These are phyloP conservation scores for Plantago coronopus DNA, from an alignment of 305 asterid species.

Conservation along the genomic window DNA sequence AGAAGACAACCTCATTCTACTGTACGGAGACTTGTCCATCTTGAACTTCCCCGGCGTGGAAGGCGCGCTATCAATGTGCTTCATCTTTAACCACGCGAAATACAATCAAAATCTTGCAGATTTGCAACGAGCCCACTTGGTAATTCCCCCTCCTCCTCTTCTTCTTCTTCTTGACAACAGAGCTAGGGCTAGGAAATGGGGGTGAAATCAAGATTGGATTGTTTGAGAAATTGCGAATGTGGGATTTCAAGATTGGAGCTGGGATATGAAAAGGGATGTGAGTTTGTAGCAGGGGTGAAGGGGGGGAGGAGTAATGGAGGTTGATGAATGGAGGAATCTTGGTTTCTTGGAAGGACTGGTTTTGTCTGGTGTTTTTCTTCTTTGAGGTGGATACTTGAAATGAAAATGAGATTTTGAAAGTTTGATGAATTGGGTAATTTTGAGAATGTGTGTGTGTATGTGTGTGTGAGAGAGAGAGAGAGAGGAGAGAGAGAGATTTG, in stretches of 20 bases:
- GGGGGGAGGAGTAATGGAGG: slow-evolving; percentile 24
- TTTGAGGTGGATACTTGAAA: slow-evolving; percentile 6
- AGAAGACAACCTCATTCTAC: slow-evolving; percentile 39
- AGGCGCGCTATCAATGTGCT: slow-evolving; percentile 52
- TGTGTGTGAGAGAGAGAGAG: slow-evolving; percentile 23
- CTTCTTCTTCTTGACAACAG: slow-evolving; percentile 11
- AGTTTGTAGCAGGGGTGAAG: slow-evolving; percentile 49
- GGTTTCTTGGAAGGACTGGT: slow-evolving; percentile 17
- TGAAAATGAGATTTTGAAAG: slow-evolving; percentile 12
- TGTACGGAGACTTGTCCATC: slow-evolving; percentile 66
- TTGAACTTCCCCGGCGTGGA: slow-evolving; percentile 65
- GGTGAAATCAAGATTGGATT: slow-evolving; percentile 5
- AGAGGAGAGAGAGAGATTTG: too few species aligned
- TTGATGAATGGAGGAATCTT: slow-evolving; percentile 25
- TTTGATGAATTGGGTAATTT: slow-evolving; percentile 25
- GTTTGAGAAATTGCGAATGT: slow-evolving; percentile 18
- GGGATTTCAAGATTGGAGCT: slow-evolving; percentile 26
- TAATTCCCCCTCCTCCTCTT: slow-evolving; percentile 16
- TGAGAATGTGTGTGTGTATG: slow-evolving; percentile 33
- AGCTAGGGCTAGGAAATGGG: slow-evolving; percentile 30
- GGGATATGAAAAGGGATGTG: slow-evolving; percentile 22
- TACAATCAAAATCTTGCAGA: slow-evolving; percentile 27
- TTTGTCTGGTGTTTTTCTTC: slow-evolving; percentile 12
- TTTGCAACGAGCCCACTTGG: slow-evolving; percentile 25
- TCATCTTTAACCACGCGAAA: slow-evolving; percentile 35